Evolutionary conservation across 169 alveolate species (phyloP).

Genomic region (Plasmodium adleri): DNA sequence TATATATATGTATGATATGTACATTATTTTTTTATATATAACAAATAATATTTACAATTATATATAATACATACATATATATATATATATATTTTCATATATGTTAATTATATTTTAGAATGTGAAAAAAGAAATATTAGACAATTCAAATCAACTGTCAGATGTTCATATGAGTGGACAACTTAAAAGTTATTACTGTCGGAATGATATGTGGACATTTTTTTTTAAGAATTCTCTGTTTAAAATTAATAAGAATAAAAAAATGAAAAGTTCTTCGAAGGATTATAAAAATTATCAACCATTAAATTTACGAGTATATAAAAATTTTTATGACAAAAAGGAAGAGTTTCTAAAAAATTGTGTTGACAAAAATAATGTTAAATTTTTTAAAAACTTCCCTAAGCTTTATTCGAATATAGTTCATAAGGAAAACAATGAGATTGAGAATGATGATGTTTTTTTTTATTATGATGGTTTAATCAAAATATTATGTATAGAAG

Average conservation of each 20-base stretch:
- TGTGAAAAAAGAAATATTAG: conserved; percentile 61
- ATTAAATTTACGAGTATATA: conserved; percentile 60
- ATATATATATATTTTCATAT: not conserved
- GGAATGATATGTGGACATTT: conserved; percentile 72
- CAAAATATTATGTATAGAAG: conserved; percentile 56
- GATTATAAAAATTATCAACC: conserved; percentile 66
- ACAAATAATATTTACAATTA: not conserved
- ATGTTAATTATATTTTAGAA: conserved; percentile 8
- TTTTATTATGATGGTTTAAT: conserved; percentile 66
- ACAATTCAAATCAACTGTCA: conserved; percentile 56
- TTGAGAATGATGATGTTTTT: conserved; percentile 50
- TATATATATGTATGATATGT: not conserved
- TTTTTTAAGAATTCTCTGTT: conserved; percentile 53
- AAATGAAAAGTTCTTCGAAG: conserved; percentile 23
- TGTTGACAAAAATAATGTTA: conserved; percentile 68
- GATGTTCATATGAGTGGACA: conserved; percentile 64
- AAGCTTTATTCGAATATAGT: conserved; percentile 33
- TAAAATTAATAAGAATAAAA: conserved; percentile 69
- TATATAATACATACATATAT: not conserved
- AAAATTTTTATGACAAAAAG: conserved; percentile 63
- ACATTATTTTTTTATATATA: not conserved
- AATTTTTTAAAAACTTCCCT: conserved; percentile 56
- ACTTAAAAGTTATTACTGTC: conserved; percentile 65
- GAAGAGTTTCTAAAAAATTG: conserved; percentile 48
- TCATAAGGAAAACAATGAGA: conserved; percentile 43